Percentiles rank a stretch among this genome's conserved stretches.
Conservation (phyloP, 768 basidiomycete species). For the Leccinum longicurvipes region DNA sequence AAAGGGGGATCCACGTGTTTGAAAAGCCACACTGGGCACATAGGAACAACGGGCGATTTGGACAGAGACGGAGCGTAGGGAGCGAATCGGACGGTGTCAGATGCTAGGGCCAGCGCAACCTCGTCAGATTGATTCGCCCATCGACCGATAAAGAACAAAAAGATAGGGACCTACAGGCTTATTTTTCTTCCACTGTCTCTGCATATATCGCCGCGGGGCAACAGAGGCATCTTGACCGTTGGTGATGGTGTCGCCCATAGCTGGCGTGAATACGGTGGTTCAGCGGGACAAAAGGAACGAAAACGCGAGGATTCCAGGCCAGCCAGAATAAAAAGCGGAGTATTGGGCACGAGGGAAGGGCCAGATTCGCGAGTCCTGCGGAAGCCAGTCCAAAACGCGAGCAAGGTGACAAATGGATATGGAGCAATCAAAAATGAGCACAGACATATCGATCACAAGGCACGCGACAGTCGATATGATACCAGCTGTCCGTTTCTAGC, state of each 20-base stretch:
- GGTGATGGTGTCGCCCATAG: constrained; percentile 14
- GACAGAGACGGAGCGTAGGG: constrained; percentile 42
- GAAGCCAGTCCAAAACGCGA: constrained; percentile 29
- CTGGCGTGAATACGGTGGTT: neutral
- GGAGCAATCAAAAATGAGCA: constrained; percentile 5
- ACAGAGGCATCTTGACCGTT: constrained; percentile 18
- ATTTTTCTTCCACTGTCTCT: constrained; percentile 41
- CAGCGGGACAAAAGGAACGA: constrained; percentile 5
- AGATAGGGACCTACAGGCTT: constrained; percentile 33
- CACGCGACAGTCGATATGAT: constrained; percentile 10
- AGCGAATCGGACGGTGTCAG: constrained; percentile 45
- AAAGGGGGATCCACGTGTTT: constrained; percentile 47
- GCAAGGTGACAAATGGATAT: constrained; percentile 14
- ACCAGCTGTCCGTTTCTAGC: constrained; percentile 17
- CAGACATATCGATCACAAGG: constrained; percentile 21
- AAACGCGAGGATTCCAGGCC: neutral
- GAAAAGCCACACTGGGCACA: constrained; percentile 46
- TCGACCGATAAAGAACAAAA: constrained; percentile 4
- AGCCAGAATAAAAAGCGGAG: constrained; percentile 23
- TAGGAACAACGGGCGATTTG: constrained; percentile 42
- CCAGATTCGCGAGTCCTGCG: constrained; percentile 22
- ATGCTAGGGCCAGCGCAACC: constrained; percentile 29
- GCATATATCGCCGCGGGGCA: constrained; percentile 34
- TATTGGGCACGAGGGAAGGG: constrained; percentile 29
- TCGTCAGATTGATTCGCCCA: constrained; percentile 17